Evolutionary conservation across 1,139 yeast genomes (phyloP), one percentile per base, ranked within the genome.

Genomic region (Blastobotrys elegans): DNA sequence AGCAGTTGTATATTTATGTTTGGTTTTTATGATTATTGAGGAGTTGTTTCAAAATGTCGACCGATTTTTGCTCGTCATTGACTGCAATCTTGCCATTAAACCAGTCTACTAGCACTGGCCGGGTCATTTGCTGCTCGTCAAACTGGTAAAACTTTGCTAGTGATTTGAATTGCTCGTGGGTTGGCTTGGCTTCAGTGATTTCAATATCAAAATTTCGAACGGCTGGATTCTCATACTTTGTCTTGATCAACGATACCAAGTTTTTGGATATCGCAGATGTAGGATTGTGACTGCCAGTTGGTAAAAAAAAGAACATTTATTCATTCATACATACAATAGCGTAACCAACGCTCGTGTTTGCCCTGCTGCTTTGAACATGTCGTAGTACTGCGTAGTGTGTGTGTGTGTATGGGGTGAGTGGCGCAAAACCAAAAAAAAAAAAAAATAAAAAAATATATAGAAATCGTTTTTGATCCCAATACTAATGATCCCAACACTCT

Each of bases 81-180:
- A 68, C 61, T 51, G 74, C 58, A 44, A 66, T 56, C 59, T 65
- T 58, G 48, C 73, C 65, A 33, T 58, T 50, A 53, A 62, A 60
- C 67, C 68, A 60, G 47, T 64, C 63, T n/a, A 65, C 66, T 30
- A 68, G 54, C n/a, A 68, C 59, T 2, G 71, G 71, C 21, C 65
- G 52, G 20, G 54, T 52, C 26, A 63, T 50, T 10, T 24, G 17
- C n/a, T 20, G 24, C 4, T 36, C 46, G 36, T 47, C 46, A 18
- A 20, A 16, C 24, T 47, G 34, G 14, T 42, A 22, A 20, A 53
- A 52, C 31, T 53, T 48, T 33, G 51, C 46, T 29, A 64, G 47
- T 7, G 61, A 49, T 35, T 46, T 48, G 33, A 58, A 22, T 47
- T 66, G 70, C 39, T 62, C 66, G 1, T 52, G 33, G 0, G 70